Percentiles rank a stretch among this genome's conserved stretches.
Evolutionary conservation across 2,329 filamentous ascomycete genomes (phyloP).

Genomic region (Xenoacremonium recifei): DNA sequence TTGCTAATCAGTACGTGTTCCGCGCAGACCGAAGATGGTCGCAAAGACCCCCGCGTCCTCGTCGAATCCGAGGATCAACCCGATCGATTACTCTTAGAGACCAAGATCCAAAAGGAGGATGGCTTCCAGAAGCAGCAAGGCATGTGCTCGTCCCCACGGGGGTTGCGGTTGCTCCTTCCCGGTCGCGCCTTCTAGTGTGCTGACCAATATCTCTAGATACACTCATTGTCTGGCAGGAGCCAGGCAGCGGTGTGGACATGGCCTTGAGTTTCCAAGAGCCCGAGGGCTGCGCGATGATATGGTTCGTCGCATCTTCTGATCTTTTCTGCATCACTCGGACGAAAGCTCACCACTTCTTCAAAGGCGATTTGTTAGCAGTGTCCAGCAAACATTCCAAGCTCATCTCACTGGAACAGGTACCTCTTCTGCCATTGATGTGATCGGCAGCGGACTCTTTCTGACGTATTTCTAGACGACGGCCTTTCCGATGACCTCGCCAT

Average conservation of each 20-base stretch:
- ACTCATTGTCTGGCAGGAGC: slow-evolving; percentile 96
- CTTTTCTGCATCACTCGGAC: background rate
- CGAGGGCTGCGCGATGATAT: slow-evolving; percentile 89
- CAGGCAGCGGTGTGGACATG: slow-evolving; percentile 84
- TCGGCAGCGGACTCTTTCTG: slow-evolving; percentile 6
- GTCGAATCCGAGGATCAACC: slow-evolving; percentile 94
- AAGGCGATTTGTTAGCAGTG: slow-evolving; percentile 87
- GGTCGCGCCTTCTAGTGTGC: slow-evolving; percentile 20
- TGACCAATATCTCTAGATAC: slow-evolving; percentile 64
- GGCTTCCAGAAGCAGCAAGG: slow-evolving; percentile 98
- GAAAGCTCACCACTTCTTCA: slow-evolving; percentile 20
- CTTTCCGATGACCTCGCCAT: slow-evolving; percentile 82
- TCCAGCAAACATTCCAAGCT: slow-evolving; percentile 72
- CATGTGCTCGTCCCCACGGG: slow-evolving; percentile 38
- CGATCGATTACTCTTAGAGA: slow-evolving; percentile 79
- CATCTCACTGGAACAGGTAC: slow-evolving; percentile 63
- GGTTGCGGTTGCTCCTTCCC: no score
- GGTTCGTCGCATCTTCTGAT: slow-evolving; percentile 51
- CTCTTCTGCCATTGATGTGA: slow-evolving; percentile 15
- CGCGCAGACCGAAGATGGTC: slow-evolving; percentile 52
- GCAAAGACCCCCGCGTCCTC: slow-evolving; percentile 82
- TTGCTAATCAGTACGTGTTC: slow-evolving; percentile 26
- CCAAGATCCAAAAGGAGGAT: slow-evolving; percentile 88
- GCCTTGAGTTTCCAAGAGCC: slow-evolving; percentile 97
- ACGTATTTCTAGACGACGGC: slow-evolving; percentile 65